Base-by-base conservation (phyloP, 2,329 filamentous ascomycete genomes). In the Knoxdaviesia capensis region DNA sequence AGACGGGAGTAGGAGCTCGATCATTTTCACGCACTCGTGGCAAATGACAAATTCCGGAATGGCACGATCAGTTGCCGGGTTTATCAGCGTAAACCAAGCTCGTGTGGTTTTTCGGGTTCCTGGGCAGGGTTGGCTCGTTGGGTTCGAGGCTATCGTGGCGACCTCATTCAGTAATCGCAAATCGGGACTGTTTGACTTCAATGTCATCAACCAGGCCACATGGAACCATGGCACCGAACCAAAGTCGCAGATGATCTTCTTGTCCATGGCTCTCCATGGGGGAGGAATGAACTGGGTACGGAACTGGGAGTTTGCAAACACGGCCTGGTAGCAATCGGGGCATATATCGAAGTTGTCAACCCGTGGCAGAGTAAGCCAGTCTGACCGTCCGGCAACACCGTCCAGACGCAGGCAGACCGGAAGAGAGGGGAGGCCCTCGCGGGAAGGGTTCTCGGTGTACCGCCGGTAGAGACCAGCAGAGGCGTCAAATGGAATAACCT, bases 321-420 rank as follows among this genome's bases (percentile, higher is more conserved):
- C 71, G 5, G 68, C 67, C 3, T 69, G 65, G 55, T 82, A 85
- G 59, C 88, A 96, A 8, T 71, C 73, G 0, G 84, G 82, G 51
- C 88, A 94, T 38, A 94, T 79, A 47, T 83, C 74, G 50, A 94
- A 80, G 45, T 72, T 71, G 8, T 76, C 69, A 46, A 77, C 71
- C 9, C 74, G 72, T 4, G 74, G 73, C 5, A 94, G 64, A 0
- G 79, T 87, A 46, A 86, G 75, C 83, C 87, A 94, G 52, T 90
- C 84, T 47, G 78, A 65, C 46, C 77, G 69, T 2, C 77, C 76
- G 7, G 69, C 61, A 8, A 74, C 68, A 7, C 73, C 71, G 5
- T 67, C 61, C 35, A 69, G 72, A 46, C 83, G 69, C 6, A 77
- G 78, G 35, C 45, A 46, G 4, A 39, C 67, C 3, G 80, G 73